Conservation (phyloP, 257 asterid species). For the Prunella vulgaris region DNA sequence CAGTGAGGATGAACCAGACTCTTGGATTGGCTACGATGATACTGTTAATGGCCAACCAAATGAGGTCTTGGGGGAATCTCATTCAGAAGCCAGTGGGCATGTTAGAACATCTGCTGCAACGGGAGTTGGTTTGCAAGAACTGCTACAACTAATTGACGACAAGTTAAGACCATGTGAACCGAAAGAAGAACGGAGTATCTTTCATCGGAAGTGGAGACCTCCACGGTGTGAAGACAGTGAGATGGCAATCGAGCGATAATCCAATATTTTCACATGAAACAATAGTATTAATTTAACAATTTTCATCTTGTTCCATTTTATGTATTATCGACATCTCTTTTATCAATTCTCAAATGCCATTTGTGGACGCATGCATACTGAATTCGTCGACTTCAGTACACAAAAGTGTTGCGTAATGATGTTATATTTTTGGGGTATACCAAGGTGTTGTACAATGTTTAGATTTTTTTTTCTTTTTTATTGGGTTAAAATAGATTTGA, state of each 20-base stretch:
- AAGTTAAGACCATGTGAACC: constrained; percentile 38
- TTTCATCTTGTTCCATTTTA: too few relatives aligned
- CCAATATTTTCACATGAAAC: too few relatives aligned
- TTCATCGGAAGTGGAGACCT: constrained; percentile 86
- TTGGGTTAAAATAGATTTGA: too few relatives aligned
- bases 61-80: constrained; percentile 23
- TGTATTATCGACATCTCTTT: too few relatives aligned
- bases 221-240: constrained; percentile 49
- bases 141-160: constrained; percentile 67
- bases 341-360: too few relatives aligned
- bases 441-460: too few relatives aligned
- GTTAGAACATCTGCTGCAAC: constrained; percentile 76
- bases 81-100: constrained; percentile 28
- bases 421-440: too few relatives aligned
- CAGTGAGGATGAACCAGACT: constrained; percentile 42
- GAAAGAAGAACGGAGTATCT: constrained; percentile 40
- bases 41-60: constrained; percentile 27
- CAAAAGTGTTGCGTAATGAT: too few relatives aligned
- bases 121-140: constrained; percentile 78
- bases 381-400: too few relatives aligned
- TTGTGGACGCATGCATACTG: too few relatives aligned
- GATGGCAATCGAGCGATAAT: constrained; percentile 40
- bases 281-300: too few relatives aligned
- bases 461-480: too few relatives aligned
- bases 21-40: constrained; percentile 43